These are phyloP conservation scores for Malassezia brasiliensis DNA, from an alignment of 1,284 basidiomycete genomes.

Conservation along the genomic window DNA sequence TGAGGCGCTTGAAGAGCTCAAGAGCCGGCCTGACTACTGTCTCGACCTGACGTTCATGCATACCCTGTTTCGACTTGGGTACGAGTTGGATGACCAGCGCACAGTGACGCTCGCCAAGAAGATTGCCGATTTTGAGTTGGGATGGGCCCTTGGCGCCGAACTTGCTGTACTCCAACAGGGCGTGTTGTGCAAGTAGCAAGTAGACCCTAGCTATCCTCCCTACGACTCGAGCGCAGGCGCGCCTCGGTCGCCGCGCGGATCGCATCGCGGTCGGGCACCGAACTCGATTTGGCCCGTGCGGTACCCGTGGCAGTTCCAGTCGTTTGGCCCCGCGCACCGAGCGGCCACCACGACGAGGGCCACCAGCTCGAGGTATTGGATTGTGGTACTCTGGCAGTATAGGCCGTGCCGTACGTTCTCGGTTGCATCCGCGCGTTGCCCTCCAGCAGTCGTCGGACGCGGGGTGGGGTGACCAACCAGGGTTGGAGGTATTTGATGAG, in stretches of 20 bases:
- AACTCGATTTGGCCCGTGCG: not conserved
- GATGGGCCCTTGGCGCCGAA: conserved; percentile 78
- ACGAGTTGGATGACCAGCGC: conserved; percentile 57
- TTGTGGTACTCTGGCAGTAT: not conserved
- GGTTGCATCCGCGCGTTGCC: not conserved
- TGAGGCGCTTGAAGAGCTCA: conserved; percentile 62
- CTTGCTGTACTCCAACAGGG: conserved; percentile 35
- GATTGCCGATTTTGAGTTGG: conserved; percentile 80
- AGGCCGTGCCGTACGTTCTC: not conserved
- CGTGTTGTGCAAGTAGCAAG: conserved; percentile 35
- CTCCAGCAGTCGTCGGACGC: not conserved
- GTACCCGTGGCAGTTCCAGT: too few relatives aligned
- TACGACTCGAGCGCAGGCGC: conserved; percentile 1
- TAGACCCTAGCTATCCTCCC: not conserved
- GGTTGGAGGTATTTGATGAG: conserved; percentile 6
- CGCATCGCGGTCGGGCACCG: conserved; percentile 1
- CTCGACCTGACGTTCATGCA: conserved; percentile 94
- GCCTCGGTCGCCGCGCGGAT: conserved; percentile 15
- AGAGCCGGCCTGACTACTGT: conserved; percentile 81
- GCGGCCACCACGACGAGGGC: not conserved
- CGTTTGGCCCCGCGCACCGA: not conserved
- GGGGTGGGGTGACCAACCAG: not conserved
- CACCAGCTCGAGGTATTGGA: not conserved
- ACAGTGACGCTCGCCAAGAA: conserved; percentile 57
- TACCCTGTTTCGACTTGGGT: conserved; percentile 62